These are phyloP conservation scores for Penicillium robsamsonii DNA, from an alignment of 495 filamentous ascomycete species.

Conservation along the genomic window DNA sequence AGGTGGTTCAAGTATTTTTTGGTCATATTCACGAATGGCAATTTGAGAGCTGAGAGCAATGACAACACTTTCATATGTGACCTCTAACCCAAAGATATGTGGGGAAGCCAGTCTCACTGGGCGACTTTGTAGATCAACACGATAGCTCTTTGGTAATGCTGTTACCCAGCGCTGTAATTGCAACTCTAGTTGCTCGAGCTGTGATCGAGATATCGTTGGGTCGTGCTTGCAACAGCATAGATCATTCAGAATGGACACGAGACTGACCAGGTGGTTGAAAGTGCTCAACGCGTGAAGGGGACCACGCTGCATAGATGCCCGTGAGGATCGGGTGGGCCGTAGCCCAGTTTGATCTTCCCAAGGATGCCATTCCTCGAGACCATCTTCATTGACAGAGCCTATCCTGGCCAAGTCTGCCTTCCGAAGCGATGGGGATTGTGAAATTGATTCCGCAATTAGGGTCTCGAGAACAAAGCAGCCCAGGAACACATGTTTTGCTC, in stretches of 20 bases:
- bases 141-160: slow-evolving; percentile 35
- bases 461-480: slow-evolving; percentile 67
- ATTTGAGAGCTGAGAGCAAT: slow-evolving; percentile 32
- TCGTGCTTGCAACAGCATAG: slow-evolving; percentile 34
- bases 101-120: slow-evolving; percentile 31
- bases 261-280: slow-evolving; percentile 53
- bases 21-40: slow-evolving; percentile 27
- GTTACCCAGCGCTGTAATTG: slow-evolving; percentile 40
- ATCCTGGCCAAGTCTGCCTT: slow-evolving; percentile 45
- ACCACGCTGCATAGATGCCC: slow-evolving; percentile 42
- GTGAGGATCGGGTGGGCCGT: slow-evolving; percentile 32
- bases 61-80: slow-evolving; percentile 38
- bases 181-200: slow-evolving; percentile 36
- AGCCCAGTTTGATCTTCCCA: slow-evolving; percentile 53
- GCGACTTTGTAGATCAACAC: slow-evolving; percentile 32
- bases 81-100: slow-evolving; percentile 42
- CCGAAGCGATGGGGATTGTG: slow-evolving; percentile 51
- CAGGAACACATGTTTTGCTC: slow-evolving; percentile 52
- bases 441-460: slow-evolving; percentile 53
- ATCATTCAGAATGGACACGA: slow-evolving; percentile 47
- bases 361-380: slow-evolving; percentile 68
- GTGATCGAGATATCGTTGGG: slow-evolving; percentile 25
- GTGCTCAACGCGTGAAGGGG: slow-evolving; percentile 58
- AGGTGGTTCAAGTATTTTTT: slow-evolving; percentile 23
- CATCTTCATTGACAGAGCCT: slow-evolving; percentile 55